Evolutionary conservation across 2,329 filamentous ascomycete species (phyloP).

Genomic region (Fusarium robinianum): DNA sequence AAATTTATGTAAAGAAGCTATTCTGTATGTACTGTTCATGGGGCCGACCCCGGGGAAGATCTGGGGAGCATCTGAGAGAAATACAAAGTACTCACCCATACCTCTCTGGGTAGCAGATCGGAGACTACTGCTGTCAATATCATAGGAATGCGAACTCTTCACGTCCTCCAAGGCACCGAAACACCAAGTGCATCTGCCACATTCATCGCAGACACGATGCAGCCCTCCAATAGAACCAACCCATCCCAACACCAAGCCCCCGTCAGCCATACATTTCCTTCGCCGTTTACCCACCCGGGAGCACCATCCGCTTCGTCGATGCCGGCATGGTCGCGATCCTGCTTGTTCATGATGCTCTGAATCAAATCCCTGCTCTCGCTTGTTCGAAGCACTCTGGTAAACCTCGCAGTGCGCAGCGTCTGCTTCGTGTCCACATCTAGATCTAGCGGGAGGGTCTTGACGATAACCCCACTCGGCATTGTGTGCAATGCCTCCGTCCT

Average conservation of each 20-base stretch:
- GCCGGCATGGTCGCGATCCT: slow-evolving; percentile 8
- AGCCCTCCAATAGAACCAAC: slow-evolving; percentile 65
- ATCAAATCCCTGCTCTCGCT: slow-evolving; percentile 52
- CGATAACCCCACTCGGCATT: slow-evolving; percentile 54
- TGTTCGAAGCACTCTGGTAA: slow-evolving; percentile 58
- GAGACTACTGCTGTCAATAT: too few species aligned
- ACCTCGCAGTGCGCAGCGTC: slow-evolving; percentile 51
- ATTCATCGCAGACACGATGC: slow-evolving; percentile 61
- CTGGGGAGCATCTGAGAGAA: too few species aligned
- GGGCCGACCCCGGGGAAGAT: too few species aligned
- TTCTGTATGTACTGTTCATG: too few species aligned
- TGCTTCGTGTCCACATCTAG: slow-evolving; percentile 43
- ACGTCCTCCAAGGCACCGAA: slow-evolving; percentile 47
- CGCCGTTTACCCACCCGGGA: slow-evolving; percentile 55
- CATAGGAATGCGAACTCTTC: too few species aligned
- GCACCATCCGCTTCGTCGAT: slow-evolving; percentile 1
- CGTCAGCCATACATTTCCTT: slow-evolving; percentile 57
- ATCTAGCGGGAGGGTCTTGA: slow-evolving; percentile 56
- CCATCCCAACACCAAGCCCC: slow-evolving; percentile 69
- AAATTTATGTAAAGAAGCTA: too few species aligned
- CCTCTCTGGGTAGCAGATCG: too few species aligned
- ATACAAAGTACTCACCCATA: too few species aligned
- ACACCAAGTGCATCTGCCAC: slow-evolving; percentile 59
- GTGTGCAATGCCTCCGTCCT: slow-evolving; percentile 58
- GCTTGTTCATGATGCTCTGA: slow-evolving; percentile 49